Evolutionary conservation across 805 yeast species (phyloP), one percentile per base, ranked within the genome.

Genomic region (Starmera dryadoides): DNA sequence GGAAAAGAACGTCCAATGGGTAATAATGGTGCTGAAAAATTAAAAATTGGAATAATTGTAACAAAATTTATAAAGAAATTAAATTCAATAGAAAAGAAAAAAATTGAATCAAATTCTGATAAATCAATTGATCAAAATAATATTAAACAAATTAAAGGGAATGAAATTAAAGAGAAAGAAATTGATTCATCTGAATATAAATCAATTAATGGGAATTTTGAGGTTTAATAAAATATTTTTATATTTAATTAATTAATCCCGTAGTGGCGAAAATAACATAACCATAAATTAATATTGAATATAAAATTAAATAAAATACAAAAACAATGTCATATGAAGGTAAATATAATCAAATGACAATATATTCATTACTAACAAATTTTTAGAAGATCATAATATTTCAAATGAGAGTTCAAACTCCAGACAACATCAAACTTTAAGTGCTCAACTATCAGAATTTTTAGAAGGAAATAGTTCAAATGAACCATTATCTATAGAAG

Each of bases 51-150:
- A 3, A 43, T 62, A 14, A 71, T 79, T 8, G 81, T 75, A 9
- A 56, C 56, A 26, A 77, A 71, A 43, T 76, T 77, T 23, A 54
- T 79, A 70, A 69, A 64, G 43, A 74, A 75, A 47, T 54, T 73
- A 22, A 28, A 15, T 28, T 21, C 23, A 6, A 21, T 9, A 6
- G 9, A 21, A 6, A 21, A 21, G 8, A 21, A 6, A 21, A 21
- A 21, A 9, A 21, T 9, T 21, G 23, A 21, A 6, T 6, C 9
- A 6, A 21, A 9, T 21, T 6, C 6, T 21, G 9, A 21, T 21
- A 9, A 21, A 21, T 6, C 6, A 21, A 6, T 9, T 11, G 6
- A 16, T 19, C 10, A 11, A 16, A 39, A 22, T 15, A 41, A n/a
- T n/a, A 18, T n/a, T 12, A 36, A 32, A 23, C 37, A 35, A 29